phyloP scores from a whole-genome alignment of 2,329 filamentous ascomycete genomes.

The Cytospora schulzeri region DNA sequence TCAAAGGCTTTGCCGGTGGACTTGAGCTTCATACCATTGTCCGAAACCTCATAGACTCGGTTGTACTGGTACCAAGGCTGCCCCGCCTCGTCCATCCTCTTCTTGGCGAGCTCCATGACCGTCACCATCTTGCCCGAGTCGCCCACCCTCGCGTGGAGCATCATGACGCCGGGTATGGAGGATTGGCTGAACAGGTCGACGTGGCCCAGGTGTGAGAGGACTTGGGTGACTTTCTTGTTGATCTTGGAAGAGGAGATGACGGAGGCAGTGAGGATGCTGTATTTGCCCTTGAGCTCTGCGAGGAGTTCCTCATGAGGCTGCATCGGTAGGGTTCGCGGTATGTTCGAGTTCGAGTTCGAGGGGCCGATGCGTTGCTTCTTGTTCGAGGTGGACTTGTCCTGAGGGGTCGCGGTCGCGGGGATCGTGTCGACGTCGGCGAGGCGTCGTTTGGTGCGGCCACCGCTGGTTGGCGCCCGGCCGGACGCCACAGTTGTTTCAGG shows the following conservation, averaged over 20 bases:
- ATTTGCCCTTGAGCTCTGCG: constrained; percentile 46
- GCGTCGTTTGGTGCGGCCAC: constrained; percentile 13
- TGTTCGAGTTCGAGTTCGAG: constrained; percentile 25
- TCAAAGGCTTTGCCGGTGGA: constrained; percentile 3
- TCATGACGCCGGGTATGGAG: constrained; percentile 40
- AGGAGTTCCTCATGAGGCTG: constrained; percentile 47
- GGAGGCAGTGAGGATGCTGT: constrained; percentile 54
- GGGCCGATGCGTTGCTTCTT: constrained; percentile 32
- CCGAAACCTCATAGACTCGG: constrained; percentile 52
- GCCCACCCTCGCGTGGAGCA: constrained; percentile 53
- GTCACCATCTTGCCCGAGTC: constrained; percentile 68
- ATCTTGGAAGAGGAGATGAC: constrained; percentile 65
- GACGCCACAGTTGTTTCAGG: neutral
- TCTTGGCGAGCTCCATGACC: constrained; percentile 66
- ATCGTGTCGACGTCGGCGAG: constrained; percentile 12
- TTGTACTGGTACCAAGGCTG: constrained; percentile 61
- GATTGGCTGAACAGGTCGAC: constrained; percentile 33
- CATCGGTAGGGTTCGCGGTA: constrained; percentile 33
- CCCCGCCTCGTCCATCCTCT: constrained; percentile 51
- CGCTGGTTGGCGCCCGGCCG: neutral
- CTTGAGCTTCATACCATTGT: constrained; percentile 30
- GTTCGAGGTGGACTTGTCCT: constrained; percentile 6
- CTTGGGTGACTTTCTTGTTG: constrained; percentile 51
- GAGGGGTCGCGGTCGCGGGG: constrained; percentile 3
- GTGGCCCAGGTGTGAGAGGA: constrained; percentile 47